phyloP scores from a whole-genome alignment of 2,329 filamentous ascomycete species.

The Aureobasidium sp. region DNA sequence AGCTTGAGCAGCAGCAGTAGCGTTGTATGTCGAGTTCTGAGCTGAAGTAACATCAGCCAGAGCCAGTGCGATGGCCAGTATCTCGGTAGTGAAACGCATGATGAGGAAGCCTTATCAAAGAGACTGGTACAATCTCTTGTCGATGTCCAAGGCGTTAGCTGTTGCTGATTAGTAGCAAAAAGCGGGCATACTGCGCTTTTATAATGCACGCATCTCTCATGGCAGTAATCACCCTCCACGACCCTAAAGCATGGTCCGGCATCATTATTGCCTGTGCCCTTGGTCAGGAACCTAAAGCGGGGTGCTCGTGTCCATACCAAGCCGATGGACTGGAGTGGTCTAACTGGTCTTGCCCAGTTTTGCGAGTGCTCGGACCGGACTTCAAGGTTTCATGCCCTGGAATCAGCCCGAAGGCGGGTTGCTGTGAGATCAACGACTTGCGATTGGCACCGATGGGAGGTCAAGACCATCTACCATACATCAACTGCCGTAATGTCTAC shows the following conservation, averaged over 20 bases:
- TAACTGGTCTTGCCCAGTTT: background rate
- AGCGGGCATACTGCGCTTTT: background rate
- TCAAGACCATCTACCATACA: background rate
- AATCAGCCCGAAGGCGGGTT: background rate
- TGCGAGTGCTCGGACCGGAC: background rate
- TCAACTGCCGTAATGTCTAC: background rate
- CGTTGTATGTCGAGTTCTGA: constrained; percentile 11
- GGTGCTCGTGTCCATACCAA: background rate
- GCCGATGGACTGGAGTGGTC: background rate
- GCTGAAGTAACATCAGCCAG: constrained; percentile 8
- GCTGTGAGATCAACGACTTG: background rate
- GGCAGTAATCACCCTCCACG: background rate
- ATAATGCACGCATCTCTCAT: background rate
- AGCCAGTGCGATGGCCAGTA: constrained; percentile 12
- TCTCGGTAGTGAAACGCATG: constrained; percentile 14
- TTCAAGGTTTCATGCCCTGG: background rate
- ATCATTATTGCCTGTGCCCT: background rate
- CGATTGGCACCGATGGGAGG: background rate
- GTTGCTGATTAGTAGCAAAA: background rate
- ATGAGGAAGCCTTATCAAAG: constrained; percentile 1
- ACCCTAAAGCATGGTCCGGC: background rate
- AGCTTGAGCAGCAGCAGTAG: constrained; percentile 8
- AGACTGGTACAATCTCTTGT: constrained; percentile 12
- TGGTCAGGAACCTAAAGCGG: constrained; percentile 4
- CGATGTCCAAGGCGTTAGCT: background rate